Evolutionary conservation across 1,139 yeast species (phyloP), one percentile per base, ranked within the genome.

Genomic region (Candida albicans): DNA sequence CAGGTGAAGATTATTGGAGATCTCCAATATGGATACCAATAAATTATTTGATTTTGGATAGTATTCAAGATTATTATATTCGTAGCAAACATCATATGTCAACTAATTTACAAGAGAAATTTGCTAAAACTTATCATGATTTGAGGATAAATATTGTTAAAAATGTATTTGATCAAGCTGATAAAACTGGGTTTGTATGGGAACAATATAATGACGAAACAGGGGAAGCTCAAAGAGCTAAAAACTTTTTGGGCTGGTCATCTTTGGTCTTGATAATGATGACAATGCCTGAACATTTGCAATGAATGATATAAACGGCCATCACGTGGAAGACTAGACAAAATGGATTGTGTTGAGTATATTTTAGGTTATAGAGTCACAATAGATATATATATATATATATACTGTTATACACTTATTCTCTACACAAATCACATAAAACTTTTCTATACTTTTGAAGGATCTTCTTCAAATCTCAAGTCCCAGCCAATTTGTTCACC

Each of bases 401-500:
- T 25, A 10, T 28, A 29, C 11, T 35, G 26, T 14, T 10, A 12
- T 35, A 12, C 13, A 25, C 34, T 29, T 26, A 22, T 29, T 36
- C 24, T 29, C 9, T 24, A 10, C n/a, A 11, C 37, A 13, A 27
- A 12, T 13, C 26, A 26, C 11, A 26, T n/a, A 37, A 37, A 27
- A 10, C 11, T 11, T n/a, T 4, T 33, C 35, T 33, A 33, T 18
- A 29, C 40, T 58, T 71, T 70, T 25, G 73, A 56, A 41, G 78
- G 78, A 52, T 73, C 77, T 37, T 65, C 70, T 59, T 87, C 93
- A 57, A 93, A 93, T 66, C 99, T 81, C 62, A 93, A 77, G 64
- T 93, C 98, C 99, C 99, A 93, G 56, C 86, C 93, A 61, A 93
- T 91, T 64, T 83, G 64, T 41, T 93, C 95, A 37, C 99, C 99